A percentile compares a stretch with the other conserved stretches of the same genome.
Evolutionary conservation across 176 grass and related monocot genomes (phyloP).

Genomic region (Lolium multiflorum): DNA sequence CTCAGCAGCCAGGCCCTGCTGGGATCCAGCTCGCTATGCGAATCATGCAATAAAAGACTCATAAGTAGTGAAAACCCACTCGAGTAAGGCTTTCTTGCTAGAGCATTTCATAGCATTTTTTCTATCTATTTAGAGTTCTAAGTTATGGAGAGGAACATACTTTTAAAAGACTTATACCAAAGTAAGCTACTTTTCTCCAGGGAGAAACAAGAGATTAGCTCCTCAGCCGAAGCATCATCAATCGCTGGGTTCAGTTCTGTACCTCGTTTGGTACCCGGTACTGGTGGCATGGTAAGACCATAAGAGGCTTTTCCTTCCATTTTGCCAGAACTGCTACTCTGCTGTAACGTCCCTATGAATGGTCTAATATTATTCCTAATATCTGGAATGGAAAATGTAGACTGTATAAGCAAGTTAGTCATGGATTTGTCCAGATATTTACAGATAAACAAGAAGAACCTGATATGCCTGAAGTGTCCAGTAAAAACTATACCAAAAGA

Average conservation of each 20-base stretch:
- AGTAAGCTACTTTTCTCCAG: slow-evolving; percentile 41
- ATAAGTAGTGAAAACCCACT: slow-evolving; percentile 42
- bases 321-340: slow-evolving; percentile 14
- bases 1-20: slow-evolving; percentile 56
- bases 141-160: slow-evolving; percentile 25
- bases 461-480: neutral
- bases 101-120: slow-evolving; percentile 33
- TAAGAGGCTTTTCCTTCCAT: slow-evolving; percentile 5
- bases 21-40: slow-evolving; percentile 69
- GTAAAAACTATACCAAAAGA: slow-evolving; percentile 9
- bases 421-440: slow-evolving; percentile 17
- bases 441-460: neutral
- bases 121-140: slow-evolving; percentile 17
- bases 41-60: slow-evolving; percentile 79
- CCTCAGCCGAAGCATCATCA: slow-evolving; percentile 32
- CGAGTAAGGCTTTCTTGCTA: slow-evolving; percentile 60
- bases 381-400: slow-evolving; percentile 20
- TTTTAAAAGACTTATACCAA: slow-evolving; percentile 33
- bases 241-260: slow-evolving; percentile 15
- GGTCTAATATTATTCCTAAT: slow-evolving; percentile 23
- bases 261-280: slow-evolving; percentile 35
- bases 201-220: slow-evolving; percentile 46
- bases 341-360: slow-evolving; percentile 5
- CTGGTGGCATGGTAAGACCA: slow-evolving; percentile 36
- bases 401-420: slow-evolving; percentile 29